Evolutionary conservation across 768 basidiomycete genomes (phyloP), one percentile per base, ranked within the genome.

Genomic region (Pisolithus microcarpus): DNA sequence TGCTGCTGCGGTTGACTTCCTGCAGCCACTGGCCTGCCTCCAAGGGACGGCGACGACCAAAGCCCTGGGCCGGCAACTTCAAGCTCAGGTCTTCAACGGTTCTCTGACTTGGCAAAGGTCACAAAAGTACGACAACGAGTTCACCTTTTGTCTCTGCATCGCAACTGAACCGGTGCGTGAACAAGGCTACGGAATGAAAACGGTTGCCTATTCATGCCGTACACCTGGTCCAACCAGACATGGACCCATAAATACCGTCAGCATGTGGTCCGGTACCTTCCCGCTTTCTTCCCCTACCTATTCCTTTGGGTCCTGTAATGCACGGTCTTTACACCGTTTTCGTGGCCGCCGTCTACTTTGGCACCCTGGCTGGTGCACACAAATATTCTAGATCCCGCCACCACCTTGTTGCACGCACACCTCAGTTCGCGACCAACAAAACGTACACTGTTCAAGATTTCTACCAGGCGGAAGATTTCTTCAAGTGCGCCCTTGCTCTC

Each of bases 391-490:
- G 58, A 43, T 64, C 70, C 50, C 69, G 65, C 38, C 66, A 70
- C 55, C 56, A 53, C 44, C 54, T 59, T 34, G 11, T 61, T 28
- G 53, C 57, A 30, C 67, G 62, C 50, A 50, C 15, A 49, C 10
- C 48, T 6, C 52, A 48, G 24, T 56, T 45, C 42, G 43, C 45
- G 53, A 49, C 52, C 38, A 67, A 53, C 52, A 60, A 58, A 40
- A 59, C 62, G 9, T 78, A 72, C 60, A 55, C 30, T 19, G 52
- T 77, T 30, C 45, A 66, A 18, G 72, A 76, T 55, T 60, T 68
- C 42, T 77, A 69, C 55, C 63, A 70, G 43, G 84, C 81, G 9
- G 57, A 80, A 8, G 74, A 71, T 46, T 86, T 88, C 67, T 69
- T 87, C 51, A 70, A 78, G 85, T 86, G 59, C 43, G 68, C 72